Evolutionary conservation across 345 rosid genomes (phyloP).

Genomic region (Aquilaria yunnanensis): DNA sequence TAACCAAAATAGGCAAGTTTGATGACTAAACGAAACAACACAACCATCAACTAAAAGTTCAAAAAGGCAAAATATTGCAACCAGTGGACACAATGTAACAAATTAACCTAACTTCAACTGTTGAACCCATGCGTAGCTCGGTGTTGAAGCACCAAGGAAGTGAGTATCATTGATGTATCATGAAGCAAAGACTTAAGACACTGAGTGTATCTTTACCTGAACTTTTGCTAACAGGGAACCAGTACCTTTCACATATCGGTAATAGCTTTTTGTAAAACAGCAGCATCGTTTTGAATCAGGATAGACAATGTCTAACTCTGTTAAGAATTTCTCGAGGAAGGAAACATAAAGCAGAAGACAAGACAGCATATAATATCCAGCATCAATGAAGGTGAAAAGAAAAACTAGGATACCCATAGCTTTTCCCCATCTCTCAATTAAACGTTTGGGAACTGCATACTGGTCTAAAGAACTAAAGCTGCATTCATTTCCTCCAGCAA

Average conservation of each 20-base stretch:
- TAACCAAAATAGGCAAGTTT: too few relatives aligned
- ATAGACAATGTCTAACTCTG: constrained; percentile 63
- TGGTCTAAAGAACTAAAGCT: constrained; percentile 26
- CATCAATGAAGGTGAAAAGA: constrained; percentile 12
- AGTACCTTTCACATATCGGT: constrained; percentile 88
- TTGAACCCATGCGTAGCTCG: neutral
- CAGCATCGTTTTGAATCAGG: constrained; percentile 89
- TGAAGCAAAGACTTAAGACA: neutral
- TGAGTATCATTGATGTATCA: neutral
- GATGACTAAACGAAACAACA: neutral
- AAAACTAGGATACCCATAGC: constrained; percentile 80
- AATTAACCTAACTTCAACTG: neutral
- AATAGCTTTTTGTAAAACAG: constrained; percentile 96
- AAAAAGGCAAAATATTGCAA: neutral
- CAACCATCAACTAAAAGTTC: neutral
- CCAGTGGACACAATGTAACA: constrained; percentile 5
- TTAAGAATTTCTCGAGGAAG: constrained; percentile 20
- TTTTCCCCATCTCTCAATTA: constrained; percentile 93
- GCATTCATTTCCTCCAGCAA: constrained; percentile 24
- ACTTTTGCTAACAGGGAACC: constrained; percentile 87
- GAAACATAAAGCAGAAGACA: neutral
- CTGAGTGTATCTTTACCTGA: constrained; percentile 35
- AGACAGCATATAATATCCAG: neutral
- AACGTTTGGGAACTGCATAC: constrained; percentile 58
- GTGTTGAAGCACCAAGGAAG: constrained; percentile 1